Evolutionary conservation across 352 stramenopile genomes (phyloP), one percentile per base, ranked within the genome.

Genomic region (Pythium volutum): DNA sequence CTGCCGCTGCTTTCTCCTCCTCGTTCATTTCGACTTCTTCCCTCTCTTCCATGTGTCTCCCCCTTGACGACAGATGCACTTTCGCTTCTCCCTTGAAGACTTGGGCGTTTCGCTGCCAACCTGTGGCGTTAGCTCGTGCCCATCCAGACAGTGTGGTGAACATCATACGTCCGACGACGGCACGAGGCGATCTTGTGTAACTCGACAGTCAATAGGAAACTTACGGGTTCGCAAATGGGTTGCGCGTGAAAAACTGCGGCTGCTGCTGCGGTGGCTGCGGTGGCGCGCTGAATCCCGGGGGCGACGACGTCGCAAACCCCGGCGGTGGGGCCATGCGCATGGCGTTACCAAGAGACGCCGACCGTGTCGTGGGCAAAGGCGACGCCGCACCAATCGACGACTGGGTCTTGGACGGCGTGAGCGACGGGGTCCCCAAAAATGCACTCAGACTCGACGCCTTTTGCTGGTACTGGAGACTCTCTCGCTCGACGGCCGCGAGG

Each of bases 381-480:
- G 36, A 43, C 50, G 70, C 69, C 18, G 66, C 59, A 16, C 25
- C 25, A 11, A 52, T 38, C 11, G 53, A 38, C 14, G 53, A 51
- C 26, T 50, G 27, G 8, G 53, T 59, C 53, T 59, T 59, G 23
- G 53, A 59, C 14, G 38, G 12, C 26, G 53, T 51, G 16, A 51
- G 27, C 27, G 39, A 22, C n/a, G 71, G 64, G 0, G 66, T 51
- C 15, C 55, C 58, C 39, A 93, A 72, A 47, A 93, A 85, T 3
- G 80, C 70, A 33, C 81, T 93, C 59, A 93, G 69, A 66, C 81
- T 93, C 51, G 84, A 93, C 33, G 74, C 71, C 25, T 79, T 71
- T 29, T 88, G 80, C 59, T 88, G 80, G 62, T 92, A 93, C 53
- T 76, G 67, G 31, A 78, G 65, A 25, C 71, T 87, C 41, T 88